phyloP scores from a whole-genome alignment of 306 rosid genomes.

The Begonia peltatifolia region DNA sequence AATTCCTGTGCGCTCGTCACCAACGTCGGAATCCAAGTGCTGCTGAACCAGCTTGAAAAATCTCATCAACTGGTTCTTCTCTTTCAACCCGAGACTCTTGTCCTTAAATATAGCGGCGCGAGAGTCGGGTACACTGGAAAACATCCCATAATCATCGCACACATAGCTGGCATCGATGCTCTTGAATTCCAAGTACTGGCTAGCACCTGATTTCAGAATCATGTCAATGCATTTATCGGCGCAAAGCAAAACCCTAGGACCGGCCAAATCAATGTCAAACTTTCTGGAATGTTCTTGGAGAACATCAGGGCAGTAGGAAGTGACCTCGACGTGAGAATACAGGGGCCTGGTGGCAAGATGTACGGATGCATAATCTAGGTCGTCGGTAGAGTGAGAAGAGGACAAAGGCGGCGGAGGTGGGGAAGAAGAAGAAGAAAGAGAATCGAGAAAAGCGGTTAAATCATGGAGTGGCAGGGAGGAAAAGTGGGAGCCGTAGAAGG shows the following conservation, averaged over 20 bases:
- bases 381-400: conserved; percentile 7
- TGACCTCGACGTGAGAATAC: conserved; percentile 31
- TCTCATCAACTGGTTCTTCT: conserved; percentile 74
- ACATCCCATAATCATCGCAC: conserved; percentile 33
- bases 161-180: conserved; percentile 50
- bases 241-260: conserved; percentile 58
- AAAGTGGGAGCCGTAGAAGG: conserved; percentile 60
- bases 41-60: conserved; percentile 84
- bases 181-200: conserved; percentile 59
- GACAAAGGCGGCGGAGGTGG: background rate
- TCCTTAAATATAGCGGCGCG: conserved; percentile 80
- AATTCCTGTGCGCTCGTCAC: conserved; percentile 23
- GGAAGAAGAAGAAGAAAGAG: conserved; percentile 10
- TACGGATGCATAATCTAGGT: conserved; percentile 16
- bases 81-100: conserved; percentile 46
- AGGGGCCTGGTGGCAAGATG: conserved; percentile 23
- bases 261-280: conserved; percentile 57
- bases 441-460: conserved; percentile 44
- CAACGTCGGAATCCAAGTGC: conserved; percentile 31
- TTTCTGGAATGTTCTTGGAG: conserved; percentile 41
- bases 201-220: conserved; percentile 41
- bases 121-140: conserved; percentile 67
- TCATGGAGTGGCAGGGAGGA: conserved; percentile 47
- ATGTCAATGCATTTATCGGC: conserved; percentile 45
- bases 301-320: conserved; percentile 17